A percentile compares a stretch with the other conserved stretches of the same genome.
Conservation (phyloP, 805 yeast genomes). For the Cyberlindnera euphorbiiphila region DNA sequence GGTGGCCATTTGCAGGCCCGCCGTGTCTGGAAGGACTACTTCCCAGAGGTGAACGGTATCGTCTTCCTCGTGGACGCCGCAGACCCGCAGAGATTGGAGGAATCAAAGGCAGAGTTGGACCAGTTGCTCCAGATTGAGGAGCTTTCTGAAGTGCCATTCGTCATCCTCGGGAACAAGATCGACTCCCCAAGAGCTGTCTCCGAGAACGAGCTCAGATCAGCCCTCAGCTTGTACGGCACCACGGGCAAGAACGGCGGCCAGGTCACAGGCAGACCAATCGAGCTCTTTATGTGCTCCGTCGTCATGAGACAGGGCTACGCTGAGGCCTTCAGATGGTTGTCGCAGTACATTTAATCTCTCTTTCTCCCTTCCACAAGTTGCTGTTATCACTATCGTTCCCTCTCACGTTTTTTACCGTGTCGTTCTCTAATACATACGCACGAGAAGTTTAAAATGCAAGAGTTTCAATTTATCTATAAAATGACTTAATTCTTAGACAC, state of each 20-base stretch:
- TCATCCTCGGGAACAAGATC: constrained; percentile 93
- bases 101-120: constrained; percentile 92
- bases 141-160: constrained; percentile 82
- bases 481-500: constrained; percentile 12
- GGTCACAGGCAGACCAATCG: constrained; percentile 80
- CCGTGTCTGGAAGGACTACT: constrained; percentile 98
- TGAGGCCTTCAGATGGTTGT: constrained; percentile 97
- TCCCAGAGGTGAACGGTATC: constrained; percentile 98
- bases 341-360: constrained; percentile 75
- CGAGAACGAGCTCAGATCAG: constrained; percentile 89
- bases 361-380: background rate
- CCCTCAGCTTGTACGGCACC: constrained; percentile 80
- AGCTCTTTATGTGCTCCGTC: constrained; percentile 95
- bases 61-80: constrained; percentile 97
- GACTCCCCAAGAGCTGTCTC: constrained; percentile 92
- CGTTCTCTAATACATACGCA: background rate
- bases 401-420: background rate
- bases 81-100: constrained; percentile 91
- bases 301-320: constrained; percentile 99
- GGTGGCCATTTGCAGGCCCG: constrained; percentile 99
- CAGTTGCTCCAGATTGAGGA: constrained; percentile 92
- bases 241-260: constrained; percentile 84
- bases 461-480: background rate
- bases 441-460: background rate
- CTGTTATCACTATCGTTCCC: too few species aligned